These are phyloP conservation scores for Bjerkandera adusta DNA, from an alignment of 1,284 basidiomycete species.

Conservation along the genomic window DNA sequence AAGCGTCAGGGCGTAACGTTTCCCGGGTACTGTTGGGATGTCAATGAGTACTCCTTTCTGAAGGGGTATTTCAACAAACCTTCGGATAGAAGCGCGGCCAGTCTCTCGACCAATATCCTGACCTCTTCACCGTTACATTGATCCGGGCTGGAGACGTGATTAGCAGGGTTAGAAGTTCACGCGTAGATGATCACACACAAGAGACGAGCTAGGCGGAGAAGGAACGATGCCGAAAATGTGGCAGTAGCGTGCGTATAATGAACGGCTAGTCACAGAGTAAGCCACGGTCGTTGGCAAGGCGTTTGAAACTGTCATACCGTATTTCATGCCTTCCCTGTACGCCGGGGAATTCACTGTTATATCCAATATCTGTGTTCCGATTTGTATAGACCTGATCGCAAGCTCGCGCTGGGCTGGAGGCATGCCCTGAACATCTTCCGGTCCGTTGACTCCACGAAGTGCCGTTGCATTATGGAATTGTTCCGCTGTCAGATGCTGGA, in stretches of 20 bases:
- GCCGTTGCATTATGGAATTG: slow-evolving; percentile 80
- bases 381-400: slow-evolving; percentile 68
- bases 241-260: slow-evolving; percentile 90
- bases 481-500: slow-evolving; percentile 77
- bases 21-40: slow-evolving; percentile 69
- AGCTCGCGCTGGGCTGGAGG: slow-evolving; percentile 66
- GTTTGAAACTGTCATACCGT: slow-evolving; percentile 51
- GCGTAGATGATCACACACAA: slow-evolving; percentile 55
- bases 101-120: slow-evolving; percentile 73
- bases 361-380: slow-evolving; percentile 66
- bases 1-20: slow-evolving; percentile 84
- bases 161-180: slow-evolving; percentile 6
- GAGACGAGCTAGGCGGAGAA: slow-evolving; percentile 80
- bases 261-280: slow-evolving; percentile 54
- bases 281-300: slow-evolving; percentile 12
- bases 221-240: slow-evolving; percentile 87
- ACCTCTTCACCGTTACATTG: slow-evolving; percentile 80
- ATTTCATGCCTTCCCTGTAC: slow-evolving; percentile 89
- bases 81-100: slow-evolving; percentile 72
- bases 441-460: slow-evolving; percentile 70
- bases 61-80: slow-evolving; percentile 42
- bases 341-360: slow-evolving; percentile 75
- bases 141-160: slow-evolving; percentile 55
- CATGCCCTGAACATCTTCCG: slow-evolving; percentile 77
- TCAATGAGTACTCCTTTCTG: too few relatives aligned